A percentile compares a stretch with the other conserved stretches of the same genome.
Conservation (phyloP, 225 moss, liverwort and hornwort species). For the Anthoceros angustus region DNA sequence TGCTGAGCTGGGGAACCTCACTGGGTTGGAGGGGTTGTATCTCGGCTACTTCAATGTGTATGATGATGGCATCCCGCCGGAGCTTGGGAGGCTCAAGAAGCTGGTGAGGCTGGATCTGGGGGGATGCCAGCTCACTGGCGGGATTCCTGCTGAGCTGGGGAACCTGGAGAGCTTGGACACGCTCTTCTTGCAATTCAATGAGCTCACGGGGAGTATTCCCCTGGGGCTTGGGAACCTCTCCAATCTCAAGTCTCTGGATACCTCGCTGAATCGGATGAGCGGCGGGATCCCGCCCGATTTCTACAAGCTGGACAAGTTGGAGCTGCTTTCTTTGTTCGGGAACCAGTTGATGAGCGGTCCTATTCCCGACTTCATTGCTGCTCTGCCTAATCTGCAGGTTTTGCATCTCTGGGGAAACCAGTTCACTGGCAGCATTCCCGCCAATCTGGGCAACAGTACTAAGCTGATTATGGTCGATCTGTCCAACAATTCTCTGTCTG, state of each 20-base stretch:
- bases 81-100: slow-evolving; percentile 51
- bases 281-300: slow-evolving; percentile 36
- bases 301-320: slow-evolving; percentile 35
- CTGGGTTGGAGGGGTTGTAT: slow-evolving; percentile 50
- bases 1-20: slow-evolving; percentile 61
- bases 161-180: slow-evolving; percentile 40
- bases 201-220: slow-evolving; percentile 40
- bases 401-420: slow-evolving; percentile 70
- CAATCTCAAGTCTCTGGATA: slow-evolving; percentile 47
- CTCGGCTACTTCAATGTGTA: slow-evolving; percentile 75
- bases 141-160: slow-evolving; percentile 46
- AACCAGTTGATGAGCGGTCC: slow-evolving; percentile 35
- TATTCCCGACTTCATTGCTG: slow-evolving; percentile 39
- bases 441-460: slow-evolving; percentile 36
- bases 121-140: slow-evolving; percentile 38
- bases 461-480: slow-evolving; percentile 44
- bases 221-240: slow-evolving; percentile 38
- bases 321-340: slow-evolving; percentile 48
- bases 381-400: slow-evolving; percentile 45
- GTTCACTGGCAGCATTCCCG: slow-evolving; percentile 47
- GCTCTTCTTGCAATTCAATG: slow-evolving; percentile 53
- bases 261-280: slow-evolving; percentile 43
- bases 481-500: slow-evolving; percentile 43
- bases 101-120: slow-evolving; percentile 55
- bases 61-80: slow-evolving; percentile 36